phyloP scores from a whole-genome alignment of 2,329 filamentous ascomycete genomes.

The Talaromyces sp. region DNA sequence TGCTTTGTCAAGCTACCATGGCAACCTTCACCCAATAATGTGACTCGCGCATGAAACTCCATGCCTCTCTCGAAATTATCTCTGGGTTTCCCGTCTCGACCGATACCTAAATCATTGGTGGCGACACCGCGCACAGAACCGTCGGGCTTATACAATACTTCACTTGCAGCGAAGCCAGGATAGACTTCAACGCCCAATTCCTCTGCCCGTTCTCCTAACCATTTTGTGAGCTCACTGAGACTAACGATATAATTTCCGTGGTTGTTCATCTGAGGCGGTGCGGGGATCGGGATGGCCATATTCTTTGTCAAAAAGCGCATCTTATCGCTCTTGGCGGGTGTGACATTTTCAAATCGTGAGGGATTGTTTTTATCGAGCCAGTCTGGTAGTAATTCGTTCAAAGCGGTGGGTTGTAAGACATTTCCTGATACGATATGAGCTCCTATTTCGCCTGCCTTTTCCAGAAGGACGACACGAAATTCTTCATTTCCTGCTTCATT shows the following conservation, averaged over 20 bases:
- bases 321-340: slow-evolving; percentile 75
- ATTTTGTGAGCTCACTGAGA: slow-evolving; percentile 90
- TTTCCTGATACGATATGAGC: slow-evolving; percentile 95
- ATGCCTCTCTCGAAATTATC: slow-evolving; percentile 92
- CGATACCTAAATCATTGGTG: slow-evolving; percentile 89
- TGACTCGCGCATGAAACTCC: slow-evolving; percentile 93
- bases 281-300: slow-evolving; percentile 72
- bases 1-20: slow-evolving; percentile 95
- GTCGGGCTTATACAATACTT: slow-evolving; percentile 81
- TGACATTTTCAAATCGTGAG: slow-evolving; percentile 80
- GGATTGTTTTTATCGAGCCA: slow-evolving; percentile 90
- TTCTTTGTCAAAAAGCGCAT: slow-evolving; percentile 93
- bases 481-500: slow-evolving; percentile 94
- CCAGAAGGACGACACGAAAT: slow-evolving; percentile 85
- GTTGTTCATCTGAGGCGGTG: slow-evolving; percentile 96
- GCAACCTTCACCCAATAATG: slow-evolving; percentile 89
- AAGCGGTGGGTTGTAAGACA: slow-evolving; percentile 82
- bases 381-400: slow-evolving; percentile 88
- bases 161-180: slow-evolving; percentile 89
- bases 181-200: slow-evolving; percentile 95
- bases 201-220: slow-evolving; percentile 94
- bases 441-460: slow-evolving; percentile 92
- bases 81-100: slow-evolving; percentile 77
- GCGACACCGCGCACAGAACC: slow-evolving; percentile 91
- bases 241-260: slow-evolving; percentile 97